Conservation (phyloP, 2,329 filamentous ascomycete genomes). For the Cadophora luteo-olivacea region DNA sequence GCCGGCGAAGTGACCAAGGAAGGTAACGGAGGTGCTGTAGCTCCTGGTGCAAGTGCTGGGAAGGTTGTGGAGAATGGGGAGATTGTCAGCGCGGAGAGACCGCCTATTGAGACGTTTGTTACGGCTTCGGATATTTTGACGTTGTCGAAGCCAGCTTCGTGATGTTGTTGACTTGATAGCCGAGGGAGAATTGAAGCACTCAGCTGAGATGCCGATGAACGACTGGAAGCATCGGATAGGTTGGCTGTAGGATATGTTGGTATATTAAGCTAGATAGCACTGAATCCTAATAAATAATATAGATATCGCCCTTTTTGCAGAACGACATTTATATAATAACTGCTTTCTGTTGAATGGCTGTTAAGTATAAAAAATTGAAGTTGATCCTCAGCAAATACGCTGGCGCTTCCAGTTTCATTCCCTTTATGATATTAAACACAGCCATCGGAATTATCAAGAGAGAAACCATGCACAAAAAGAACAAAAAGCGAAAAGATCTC, state of each 20-base stretch:
- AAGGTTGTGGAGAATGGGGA: constrained; percentile 34
- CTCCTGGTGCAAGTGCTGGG: not conserved
- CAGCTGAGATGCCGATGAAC: not conserved
- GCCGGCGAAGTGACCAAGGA: not conserved
- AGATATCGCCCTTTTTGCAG: not conserved
- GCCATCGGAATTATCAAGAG: too few relatives aligned
- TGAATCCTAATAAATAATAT: not conserved
- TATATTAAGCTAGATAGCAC: not conserved
- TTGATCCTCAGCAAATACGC: too few relatives aligned
- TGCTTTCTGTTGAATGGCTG: too few relatives aligned
- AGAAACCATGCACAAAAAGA: too few relatives aligned
- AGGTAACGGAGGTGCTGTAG: constrained; percentile 6
- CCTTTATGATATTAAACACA: too few relatives aligned
- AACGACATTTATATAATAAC: too few relatives aligned
- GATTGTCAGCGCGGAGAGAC: constrained; percentile 43
- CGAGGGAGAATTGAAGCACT: not conserved
- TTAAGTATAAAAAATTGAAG: too few relatives aligned
- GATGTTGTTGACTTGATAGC: not conserved
- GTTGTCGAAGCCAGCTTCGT: constrained; percentile 5
- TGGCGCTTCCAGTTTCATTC: too few relatives aligned
- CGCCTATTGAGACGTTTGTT: constrained; percentile 59
- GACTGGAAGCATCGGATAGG: too few relatives aligned
- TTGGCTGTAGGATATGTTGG: constrained; percentile 5
- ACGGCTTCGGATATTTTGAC: constrained; percentile 48
- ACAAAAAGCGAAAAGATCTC: too few relatives aligned